phyloP scores from a whole-genome alignment of 148 eudicot species.

The Spergularia bocconei region DNA sequence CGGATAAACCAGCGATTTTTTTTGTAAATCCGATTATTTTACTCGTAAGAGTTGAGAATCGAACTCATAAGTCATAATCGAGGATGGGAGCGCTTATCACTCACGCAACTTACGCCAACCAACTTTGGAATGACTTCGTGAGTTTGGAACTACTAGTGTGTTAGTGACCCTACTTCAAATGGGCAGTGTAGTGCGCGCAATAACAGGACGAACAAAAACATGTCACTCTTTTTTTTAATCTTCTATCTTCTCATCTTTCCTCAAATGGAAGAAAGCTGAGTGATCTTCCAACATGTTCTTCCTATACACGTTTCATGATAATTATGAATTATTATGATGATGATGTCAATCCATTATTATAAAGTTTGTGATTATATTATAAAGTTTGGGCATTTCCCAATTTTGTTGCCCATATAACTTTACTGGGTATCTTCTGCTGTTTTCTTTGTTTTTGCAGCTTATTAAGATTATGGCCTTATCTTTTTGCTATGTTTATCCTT shows the following conservation, averaged over 20 bases:
- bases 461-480: slow-evolving; percentile 46
- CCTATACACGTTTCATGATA: not conserved
- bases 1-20: not conserved
- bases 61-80: no score
- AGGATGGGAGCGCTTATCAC: no score
- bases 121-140: no score
- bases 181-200: not conserved
- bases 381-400: slow-evolving; percentile 7
- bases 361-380: not conserved
- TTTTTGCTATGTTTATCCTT: slow-evolving; percentile 40
- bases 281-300: not conserved
- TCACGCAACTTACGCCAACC: no score
- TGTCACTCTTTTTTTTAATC: not conserved
- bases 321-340: not conserved
- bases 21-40: no score
- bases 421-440: slow-evolving; percentile 21
- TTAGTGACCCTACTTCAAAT: not conserved
- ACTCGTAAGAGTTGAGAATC: no score
- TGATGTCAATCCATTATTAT: slow-evolving; percentile 10
- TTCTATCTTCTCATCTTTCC: not conserved
- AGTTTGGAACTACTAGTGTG: not conserved
- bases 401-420: slow-evolving; percentile 11
- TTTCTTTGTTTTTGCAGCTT: slow-evolving; percentile 10
- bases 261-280: slow-evolving; percentile 6
- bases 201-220: slow-evolving; percentile 1